phyloP scores from a whole-genome alignment of 2,329 filamentous ascomycete species.

The Penicillium sp. region DNA sequence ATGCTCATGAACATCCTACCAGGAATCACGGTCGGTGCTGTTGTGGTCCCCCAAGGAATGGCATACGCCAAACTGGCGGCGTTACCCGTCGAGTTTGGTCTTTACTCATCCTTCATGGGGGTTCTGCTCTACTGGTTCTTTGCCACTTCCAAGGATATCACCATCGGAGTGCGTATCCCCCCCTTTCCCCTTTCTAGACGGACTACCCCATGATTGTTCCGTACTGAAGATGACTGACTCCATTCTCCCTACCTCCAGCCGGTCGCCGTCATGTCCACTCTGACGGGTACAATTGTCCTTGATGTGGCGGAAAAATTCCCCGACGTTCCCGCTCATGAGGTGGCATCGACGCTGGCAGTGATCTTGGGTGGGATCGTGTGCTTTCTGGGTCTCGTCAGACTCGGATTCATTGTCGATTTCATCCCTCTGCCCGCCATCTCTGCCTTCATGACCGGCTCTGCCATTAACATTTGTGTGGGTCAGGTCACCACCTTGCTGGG shows the following conservation, averaged over 20 bases:
- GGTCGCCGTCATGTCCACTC: slow-evolving; percentile 89
- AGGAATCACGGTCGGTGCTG: slow-evolving; percentile 66
- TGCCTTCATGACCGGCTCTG: slow-evolving; percentile 95
- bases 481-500: slow-evolving; percentile 81
- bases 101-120: slow-evolving; percentile 95
- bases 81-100: slow-evolving; percentile 71
- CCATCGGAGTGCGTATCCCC: slow-evolving; percentile 32
- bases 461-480: slow-evolving; percentile 77
- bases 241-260: slow-evolving; percentile 50
- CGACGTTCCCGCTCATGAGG: slow-evolving; percentile 52
- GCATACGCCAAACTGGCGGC: slow-evolving; percentile 82
- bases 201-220: no score
- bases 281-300: slow-evolving; percentile 75
- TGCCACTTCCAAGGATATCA: slow-evolving; percentile 96
- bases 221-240: not conserved
- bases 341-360: slow-evolving; percentile 73
- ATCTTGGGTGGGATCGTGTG: slow-evolving; percentile 72
- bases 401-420: slow-evolving; percentile 87
- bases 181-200: not conserved
- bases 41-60: slow-evolving; percentile 95
- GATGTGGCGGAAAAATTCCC: slow-evolving; percentile 55
- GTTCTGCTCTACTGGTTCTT: slow-evolving; percentile 96
- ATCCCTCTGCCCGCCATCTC: slow-evolving; percentile 86
- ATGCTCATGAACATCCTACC: not conserved
- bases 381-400: slow-evolving; percentile 69